A percentile compares a stretch with the other conserved stretches of the same genome.
These are phyloP conservation scores for Kodamaea kakaduensis DNA, from an alignment of 805 yeast species.

Conservation along the genomic window DNA sequence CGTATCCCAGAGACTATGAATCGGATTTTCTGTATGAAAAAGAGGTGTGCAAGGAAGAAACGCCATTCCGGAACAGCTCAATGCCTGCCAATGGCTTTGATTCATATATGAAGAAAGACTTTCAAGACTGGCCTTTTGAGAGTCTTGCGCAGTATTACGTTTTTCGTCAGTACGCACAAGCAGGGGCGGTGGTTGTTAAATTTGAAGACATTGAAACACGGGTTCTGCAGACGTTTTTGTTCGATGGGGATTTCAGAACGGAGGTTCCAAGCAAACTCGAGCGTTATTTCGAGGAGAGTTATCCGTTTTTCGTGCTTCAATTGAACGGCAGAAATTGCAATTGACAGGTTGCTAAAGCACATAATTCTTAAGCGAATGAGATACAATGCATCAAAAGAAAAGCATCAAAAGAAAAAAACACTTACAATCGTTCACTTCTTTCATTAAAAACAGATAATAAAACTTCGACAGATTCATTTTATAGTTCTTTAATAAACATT, in stretches of 20 bases:
- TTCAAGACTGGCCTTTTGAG: conserved; percentile 4
- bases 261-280: conserved; percentile 4
- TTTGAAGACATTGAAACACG: neutral
- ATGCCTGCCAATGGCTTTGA: too few species aligned
- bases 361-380: neutral
- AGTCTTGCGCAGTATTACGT: conserved; percentile 1
- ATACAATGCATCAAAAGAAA: neutral
- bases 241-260: neutral
- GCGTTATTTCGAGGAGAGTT: conserved; percentile 1
- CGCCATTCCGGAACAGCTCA: too few species aligned
- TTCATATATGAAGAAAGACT: too few species aligned
- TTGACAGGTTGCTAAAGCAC: neutral
- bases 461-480: neutral
- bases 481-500: neutral
- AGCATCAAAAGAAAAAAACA: too few species aligned
- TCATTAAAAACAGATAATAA: neutral
- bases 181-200: conserved; percentile 4
- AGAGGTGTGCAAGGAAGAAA: too few species aligned
- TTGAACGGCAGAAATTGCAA: neutral
- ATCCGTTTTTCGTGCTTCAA: conserved; percentile 4
- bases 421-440: too few species aligned
- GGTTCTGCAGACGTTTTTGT: conserved; percentile 1
- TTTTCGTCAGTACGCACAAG: neutral
- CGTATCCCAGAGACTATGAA: too few species aligned
- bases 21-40: too few species aligned